These are phyloP conservation scores for Hanseniaspora nectarophila DNA, from an alignment of 805 yeast genomes.

Conservation along the genomic window DNA sequence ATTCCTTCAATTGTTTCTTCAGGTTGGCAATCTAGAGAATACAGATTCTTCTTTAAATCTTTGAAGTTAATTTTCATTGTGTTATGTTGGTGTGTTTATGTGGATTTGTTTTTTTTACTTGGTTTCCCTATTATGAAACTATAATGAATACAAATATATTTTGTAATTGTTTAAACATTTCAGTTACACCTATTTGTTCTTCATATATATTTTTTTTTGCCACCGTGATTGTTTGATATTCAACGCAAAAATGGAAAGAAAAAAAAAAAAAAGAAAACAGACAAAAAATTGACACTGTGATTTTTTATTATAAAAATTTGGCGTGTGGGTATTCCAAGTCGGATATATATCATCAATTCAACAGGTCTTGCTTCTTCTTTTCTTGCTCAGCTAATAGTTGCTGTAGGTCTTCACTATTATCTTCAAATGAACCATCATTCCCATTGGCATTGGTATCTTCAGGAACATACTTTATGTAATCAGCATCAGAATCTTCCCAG, in stretches of 20 bases:
- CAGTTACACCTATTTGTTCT: neutral
- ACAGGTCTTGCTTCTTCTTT: neutral
- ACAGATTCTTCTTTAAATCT: conserved; percentile 84
- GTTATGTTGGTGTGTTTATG: conserved; percentile 19
- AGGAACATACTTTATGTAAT: neutral
- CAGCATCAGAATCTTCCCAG: conserved; percentile 15
- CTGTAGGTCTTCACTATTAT: conserved; percentile 19
- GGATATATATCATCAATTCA: neutral
- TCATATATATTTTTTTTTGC: neutral
- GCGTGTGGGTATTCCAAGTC: too few species aligned
- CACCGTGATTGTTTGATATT: neutral
- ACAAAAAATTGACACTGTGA: neutral
- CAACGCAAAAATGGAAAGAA: neutral
- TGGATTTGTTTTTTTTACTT: too few species aligned
- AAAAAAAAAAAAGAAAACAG: neutral
- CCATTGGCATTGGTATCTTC: conserved; percentile 8
- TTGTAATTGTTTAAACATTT: too few species aligned
- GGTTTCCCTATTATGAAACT: too few species aligned
- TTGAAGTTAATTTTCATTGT: conserved; percentile 47
- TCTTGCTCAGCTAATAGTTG: neutral
- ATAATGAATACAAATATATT: too few species aligned
- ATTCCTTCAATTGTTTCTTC: conserved; percentile 55
- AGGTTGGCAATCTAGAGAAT: conserved; percentile 65
- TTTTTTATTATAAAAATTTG: too few species aligned
- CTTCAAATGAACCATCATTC: conserved; percentile 21